Conservation (phyloP, 2,329 filamentous ascomycete species). For the Geoglossum cookeanum region DNA sequence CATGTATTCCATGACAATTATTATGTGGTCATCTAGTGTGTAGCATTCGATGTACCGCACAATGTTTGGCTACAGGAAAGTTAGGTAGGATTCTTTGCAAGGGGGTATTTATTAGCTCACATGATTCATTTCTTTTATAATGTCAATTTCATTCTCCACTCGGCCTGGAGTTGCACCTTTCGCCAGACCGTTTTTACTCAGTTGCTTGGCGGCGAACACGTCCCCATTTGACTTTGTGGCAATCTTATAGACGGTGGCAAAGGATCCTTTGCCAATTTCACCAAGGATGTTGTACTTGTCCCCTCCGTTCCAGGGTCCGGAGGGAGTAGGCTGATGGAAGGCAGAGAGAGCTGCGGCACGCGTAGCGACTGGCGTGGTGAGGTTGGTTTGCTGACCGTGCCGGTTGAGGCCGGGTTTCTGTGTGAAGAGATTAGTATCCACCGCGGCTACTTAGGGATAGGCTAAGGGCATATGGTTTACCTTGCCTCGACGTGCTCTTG, state of each 20-base stretch:
- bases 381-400: background rate
- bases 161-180: slow-evolving; percentile 69
- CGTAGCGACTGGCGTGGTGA: background rate
- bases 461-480: background rate
- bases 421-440: background rate
- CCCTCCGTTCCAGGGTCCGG: slow-evolving; percentile 49
- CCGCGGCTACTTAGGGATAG: background rate
- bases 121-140: slow-evolving; percentile 75
- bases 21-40: slow-evolving; percentile 46
- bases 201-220: slow-evolving; percentile 79
- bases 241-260: slow-evolving; percentile 82
- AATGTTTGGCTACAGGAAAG: slow-evolving; percentile 48
- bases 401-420: background rate
- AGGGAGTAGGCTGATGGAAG: background rate
- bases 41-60: slow-evolving; percentile 79
- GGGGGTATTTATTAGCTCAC: slow-evolving; percentile 29
- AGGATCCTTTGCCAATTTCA: slow-evolving; percentile 78
- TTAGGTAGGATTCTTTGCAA: background rate
- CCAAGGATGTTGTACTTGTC: slow-evolving; percentile 66
- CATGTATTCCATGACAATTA: slow-evolving; percentile 92
- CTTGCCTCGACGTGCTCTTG: background rate
- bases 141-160: slow-evolving; percentile 90
- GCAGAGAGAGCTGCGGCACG: background rate
- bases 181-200: slow-evolving; percentile 83
- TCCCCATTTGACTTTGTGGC: slow-evolving; percentile 69